Evolutionary conservation across 176 grass and related monocot genomes (phyloP).

Genomic region (Avena atlantica): DNA sequence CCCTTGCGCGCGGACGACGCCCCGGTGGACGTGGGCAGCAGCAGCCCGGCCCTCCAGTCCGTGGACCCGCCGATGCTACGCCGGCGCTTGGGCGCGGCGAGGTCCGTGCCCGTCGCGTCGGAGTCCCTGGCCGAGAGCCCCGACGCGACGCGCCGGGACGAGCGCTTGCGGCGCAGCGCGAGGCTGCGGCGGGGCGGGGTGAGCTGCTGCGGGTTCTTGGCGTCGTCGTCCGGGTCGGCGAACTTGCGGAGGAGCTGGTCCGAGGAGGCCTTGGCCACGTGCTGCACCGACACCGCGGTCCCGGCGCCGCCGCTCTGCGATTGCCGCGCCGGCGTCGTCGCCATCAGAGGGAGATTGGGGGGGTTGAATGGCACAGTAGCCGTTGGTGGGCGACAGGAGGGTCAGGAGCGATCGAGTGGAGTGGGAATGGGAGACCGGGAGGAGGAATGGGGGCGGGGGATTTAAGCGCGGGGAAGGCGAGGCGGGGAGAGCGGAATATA

Average conservation of each 20-base stretch:
- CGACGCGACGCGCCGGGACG: conserved; percentile 71
- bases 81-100: conserved; percentile 51
- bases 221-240: conserved; percentile 69
- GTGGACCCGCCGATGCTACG: conserved; percentile 60
- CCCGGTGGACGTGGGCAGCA: conserved; percentile 49
- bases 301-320: neutral
- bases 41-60: conserved; percentile 76
- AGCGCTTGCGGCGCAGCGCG: conserved; percentile 70
- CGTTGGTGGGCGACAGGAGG: neutral
- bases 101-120: conserved; percentile 7
- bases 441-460: neutral
- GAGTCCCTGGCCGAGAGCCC: conserved; percentile 81
- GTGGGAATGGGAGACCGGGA: conserved; percentile 23
- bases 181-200: conserved; percentile 48
- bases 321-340: neutral
- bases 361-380: neutral
- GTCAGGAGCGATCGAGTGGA: neutral
- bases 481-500: conserved; percentile 51
- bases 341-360: neutral
- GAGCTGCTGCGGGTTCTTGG: neutral
- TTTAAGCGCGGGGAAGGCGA: conserved; percentile 51
- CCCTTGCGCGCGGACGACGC: conserved; percentile 41
- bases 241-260: conserved; percentile 98
- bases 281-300: conserved; percentile 63
- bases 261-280: conserved; percentile 79